Percentiles rank a stretch among this genome's conserved stretches.
Evolutionary conservation across 2,329 filamentous ascomycete genomes (phyloP).

Genomic region (Fusarium oligoseptatum): DNA sequence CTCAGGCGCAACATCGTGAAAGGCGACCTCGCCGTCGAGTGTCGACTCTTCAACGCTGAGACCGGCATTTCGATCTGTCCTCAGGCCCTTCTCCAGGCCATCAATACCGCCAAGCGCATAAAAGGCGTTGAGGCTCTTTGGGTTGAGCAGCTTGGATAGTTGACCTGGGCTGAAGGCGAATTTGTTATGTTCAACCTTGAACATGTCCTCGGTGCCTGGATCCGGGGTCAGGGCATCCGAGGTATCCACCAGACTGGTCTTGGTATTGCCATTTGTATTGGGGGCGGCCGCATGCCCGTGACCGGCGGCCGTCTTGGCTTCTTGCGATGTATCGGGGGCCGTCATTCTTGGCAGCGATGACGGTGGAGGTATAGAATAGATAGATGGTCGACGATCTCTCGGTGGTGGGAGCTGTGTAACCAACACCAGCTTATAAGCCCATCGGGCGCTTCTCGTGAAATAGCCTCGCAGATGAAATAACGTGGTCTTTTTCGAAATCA

Average conservation of each 20-base stretch:
- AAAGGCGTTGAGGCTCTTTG: constrained; percentile 82
- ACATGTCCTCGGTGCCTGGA: constrained; percentile 80
- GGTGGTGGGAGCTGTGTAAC: background rate
- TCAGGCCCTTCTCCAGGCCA: constrained; percentile 80
- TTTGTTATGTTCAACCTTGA: constrained; percentile 78
- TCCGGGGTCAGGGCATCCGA: constrained; percentile 61
- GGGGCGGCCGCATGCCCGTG: constrained; percentile 15
- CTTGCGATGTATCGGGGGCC: constrained; percentile 22
- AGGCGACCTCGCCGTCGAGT: constrained; percentile 74
- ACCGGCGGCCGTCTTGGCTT: constrained; percentile 25
- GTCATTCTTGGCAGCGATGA: constrained; percentile 35
- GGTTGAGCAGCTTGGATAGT: constrained; percentile 83
- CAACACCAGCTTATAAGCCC: background rate
- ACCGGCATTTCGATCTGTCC: constrained; percentile 74
- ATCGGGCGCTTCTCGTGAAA: background rate
- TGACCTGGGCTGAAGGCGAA: constrained; percentile 89
- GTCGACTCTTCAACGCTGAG: constrained; percentile 77
- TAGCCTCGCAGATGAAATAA: background rate
- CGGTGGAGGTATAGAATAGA: constrained; percentile 11
- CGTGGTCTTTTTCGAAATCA: background rate
- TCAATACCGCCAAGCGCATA: constrained; percentile 79
- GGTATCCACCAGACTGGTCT: constrained; percentile 38
- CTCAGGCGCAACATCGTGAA: constrained; percentile 69
- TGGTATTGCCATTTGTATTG: constrained; percentile 6
- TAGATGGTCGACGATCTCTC: background rate